phyloP scores from a whole-genome alignment of 371 early-diverging fungal genomes.

The Mucor saturninus region DNA sequence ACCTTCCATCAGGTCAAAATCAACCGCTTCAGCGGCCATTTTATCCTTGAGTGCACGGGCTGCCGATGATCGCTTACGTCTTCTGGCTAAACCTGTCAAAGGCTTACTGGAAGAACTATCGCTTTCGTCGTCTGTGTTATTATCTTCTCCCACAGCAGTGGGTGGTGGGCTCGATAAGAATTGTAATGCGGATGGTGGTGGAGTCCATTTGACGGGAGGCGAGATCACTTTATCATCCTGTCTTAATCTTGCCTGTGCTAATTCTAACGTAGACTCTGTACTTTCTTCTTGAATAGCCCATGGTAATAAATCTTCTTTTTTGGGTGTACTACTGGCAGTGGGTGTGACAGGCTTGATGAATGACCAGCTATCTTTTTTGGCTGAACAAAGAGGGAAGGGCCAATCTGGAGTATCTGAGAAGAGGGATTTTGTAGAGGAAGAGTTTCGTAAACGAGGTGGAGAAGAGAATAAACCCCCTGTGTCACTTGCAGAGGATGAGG shows the following conservation, averaged over 20 bases:
- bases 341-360: constrained; percentile 5
- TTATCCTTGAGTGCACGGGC: constrained; percentile 73
- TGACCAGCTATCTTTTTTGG: constrained; percentile 27
- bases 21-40: constrained; percentile 80
- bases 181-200: not conserved
- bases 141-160: constrained; percentile 21
- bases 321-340: constrained; percentile 18
- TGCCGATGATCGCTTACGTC: constrained; percentile 54
- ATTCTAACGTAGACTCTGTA: constrained; percentile 34
- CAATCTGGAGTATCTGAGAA: constrained; percentile 28
- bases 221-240: constrained; percentile 15
- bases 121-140: constrained; percentile 51
- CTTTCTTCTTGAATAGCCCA: constrained; percentile 30
- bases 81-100: constrained; percentile 49
- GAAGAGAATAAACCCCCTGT: constrained; percentile 22
- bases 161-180: not conserved
- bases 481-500: constrained; percentile 1
- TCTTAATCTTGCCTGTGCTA: constrained; percentile 45
- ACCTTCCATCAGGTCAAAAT: constrained; percentile 81
- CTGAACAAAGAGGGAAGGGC: constrained; percentile 35
- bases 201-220: not conserved
- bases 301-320: constrained; percentile 16
- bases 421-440: constrained; percentile 24
- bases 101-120: constrained; percentile 49
- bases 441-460: constrained; percentile 13